These are phyloP conservation scores for Apiospora pterosperma DNA, from an alignment of 2,329 filamentous ascomycete species.

Conservation along the genomic window DNA sequence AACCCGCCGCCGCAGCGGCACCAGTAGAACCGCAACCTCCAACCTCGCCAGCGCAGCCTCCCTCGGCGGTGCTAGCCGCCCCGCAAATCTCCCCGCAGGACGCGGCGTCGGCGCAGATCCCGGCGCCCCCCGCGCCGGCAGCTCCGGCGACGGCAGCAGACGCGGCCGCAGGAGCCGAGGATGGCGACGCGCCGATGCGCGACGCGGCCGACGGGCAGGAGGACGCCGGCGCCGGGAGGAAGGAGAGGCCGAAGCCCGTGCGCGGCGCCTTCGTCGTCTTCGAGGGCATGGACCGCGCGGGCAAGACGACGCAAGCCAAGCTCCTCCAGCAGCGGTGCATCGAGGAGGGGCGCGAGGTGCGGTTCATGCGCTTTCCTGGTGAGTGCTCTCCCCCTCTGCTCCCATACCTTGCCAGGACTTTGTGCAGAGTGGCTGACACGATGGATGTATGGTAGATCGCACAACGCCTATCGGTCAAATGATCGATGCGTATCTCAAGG, in stretches of 20 bases:
- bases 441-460: constrained; percentile 56
- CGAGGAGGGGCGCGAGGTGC: constrained; percentile 45
- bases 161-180: background rate
- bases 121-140: constrained; percentile 11
- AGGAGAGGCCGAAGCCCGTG: constrained; percentile 18
- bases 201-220: constrained; percentile 7
- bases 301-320: constrained; percentile 88
- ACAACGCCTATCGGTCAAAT: constrained; percentile 81
- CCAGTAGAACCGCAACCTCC: background rate
- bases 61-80: constrained; percentile 19
- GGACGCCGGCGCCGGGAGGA: constrained; percentile 5
- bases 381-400: constrained; percentile 19
- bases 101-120: constrained; percentile 21
- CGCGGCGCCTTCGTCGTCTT: constrained; percentile 78
- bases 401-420: background rate
- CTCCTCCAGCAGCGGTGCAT: constrained; percentile 56
- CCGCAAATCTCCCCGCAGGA: constrained; percentile 23
- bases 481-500: constrained; percentile 80
- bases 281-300: constrained; percentile 85
- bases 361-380: constrained; percentile 58
- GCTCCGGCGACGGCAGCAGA: constrained; percentile 3
- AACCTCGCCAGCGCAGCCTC: constrained; percentile 3
- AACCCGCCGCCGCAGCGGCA: constrained; percentile 3
- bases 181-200: background rate
- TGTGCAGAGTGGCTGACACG: constrained; percentile 5